Conservation (phyloP, 2,329 filamentous ascomycete genomes). For the Hymenoscyphus occultus region DNA sequence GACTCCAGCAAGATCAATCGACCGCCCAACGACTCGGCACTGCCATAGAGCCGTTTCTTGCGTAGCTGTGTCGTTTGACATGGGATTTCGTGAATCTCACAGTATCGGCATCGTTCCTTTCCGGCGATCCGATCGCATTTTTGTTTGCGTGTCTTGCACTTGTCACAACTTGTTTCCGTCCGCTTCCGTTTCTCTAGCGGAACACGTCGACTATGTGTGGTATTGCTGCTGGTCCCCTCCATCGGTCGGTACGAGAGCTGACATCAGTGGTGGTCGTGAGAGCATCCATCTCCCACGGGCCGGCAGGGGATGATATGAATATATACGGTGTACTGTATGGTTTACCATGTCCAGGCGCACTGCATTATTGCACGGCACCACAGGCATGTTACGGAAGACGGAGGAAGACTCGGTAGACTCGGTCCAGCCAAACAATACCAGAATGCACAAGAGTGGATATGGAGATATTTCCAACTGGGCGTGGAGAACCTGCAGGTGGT, state of each 20-base stretch:
- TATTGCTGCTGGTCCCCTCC: not conserved
- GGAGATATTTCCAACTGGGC: not conserved
- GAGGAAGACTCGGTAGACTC: no score
- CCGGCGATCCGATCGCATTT: slow-evolving; percentile 43
- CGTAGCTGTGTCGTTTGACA: slow-evolving; percentile 45
- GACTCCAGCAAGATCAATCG: slow-evolving; percentile 43
- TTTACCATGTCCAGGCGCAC: not conserved
- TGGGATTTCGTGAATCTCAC: slow-evolving; percentile 40
- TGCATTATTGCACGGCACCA: no score
- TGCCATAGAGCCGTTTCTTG: slow-evolving; percentile 44
- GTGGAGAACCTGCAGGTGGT: not conserved
- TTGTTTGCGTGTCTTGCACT: slow-evolving; percentile 46
- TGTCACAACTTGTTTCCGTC: slow-evolving; percentile 44
- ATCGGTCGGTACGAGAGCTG: not conserved
- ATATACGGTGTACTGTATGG: not conserved
- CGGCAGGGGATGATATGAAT: not conserved
- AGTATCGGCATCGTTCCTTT: slow-evolving; percentile 42
- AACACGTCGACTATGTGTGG: slow-evolving; percentile 35
- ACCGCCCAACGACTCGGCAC: slow-evolving; percentile 42
- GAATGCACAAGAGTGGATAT: not conserved
- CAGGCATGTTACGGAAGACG: no score
- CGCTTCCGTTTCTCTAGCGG: slow-evolving; percentile 45
- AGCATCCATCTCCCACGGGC: not conserved
- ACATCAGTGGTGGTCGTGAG: not conserved
- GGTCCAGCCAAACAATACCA: not conserved